Percentiles rank a stretch among this genome's conserved stretches.
phyloP scores from a whole-genome alignment of 768 basidiomycete species.

The Boletus bicolor region DNA sequence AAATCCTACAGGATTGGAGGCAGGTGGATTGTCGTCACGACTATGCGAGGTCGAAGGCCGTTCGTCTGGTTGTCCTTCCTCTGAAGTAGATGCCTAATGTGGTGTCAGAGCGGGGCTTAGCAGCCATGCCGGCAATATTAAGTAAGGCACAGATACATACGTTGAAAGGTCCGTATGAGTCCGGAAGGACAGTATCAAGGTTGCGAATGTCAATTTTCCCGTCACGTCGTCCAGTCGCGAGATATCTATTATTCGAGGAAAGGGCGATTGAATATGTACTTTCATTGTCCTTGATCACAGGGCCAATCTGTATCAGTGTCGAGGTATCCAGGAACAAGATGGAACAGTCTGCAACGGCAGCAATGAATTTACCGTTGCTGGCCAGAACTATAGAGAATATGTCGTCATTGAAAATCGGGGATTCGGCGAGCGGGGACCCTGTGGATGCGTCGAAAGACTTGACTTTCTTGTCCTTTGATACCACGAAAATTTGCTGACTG shows the following conservation, averaged over 20 bases:
- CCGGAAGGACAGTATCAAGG: not conserved
- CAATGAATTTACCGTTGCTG: not conserved
- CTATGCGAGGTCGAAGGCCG: no score
- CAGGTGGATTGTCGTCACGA: no score
- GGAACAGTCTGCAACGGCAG: not conserved
- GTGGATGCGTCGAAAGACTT: no score
- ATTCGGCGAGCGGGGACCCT: no score
- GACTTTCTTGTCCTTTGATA: no score
- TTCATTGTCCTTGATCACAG: not conserved
- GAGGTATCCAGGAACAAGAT: not conserved
- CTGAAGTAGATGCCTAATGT: no score
- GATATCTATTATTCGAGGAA: no score
- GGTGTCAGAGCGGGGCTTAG: not conserved
- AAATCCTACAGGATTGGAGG: no score
- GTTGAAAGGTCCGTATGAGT: not conserved
- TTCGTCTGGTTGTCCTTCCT: no score
- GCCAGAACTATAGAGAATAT: not conserved
- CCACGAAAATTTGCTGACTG: not conserved
- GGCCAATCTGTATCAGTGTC: not conserved
- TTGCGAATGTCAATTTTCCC: not conserved
- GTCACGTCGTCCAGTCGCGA: not conserved
- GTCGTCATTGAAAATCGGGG: no score
- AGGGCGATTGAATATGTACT: fast-evolving
- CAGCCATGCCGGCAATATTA: not conserved
- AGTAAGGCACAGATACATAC: no score